A percentile compares a stretch with the other conserved stretches of the same genome.
These are phyloP conservation scores for Boletus rex-veris DNA, from an alignment of 768 basidiomycete species.

Conservation along the genomic window DNA sequence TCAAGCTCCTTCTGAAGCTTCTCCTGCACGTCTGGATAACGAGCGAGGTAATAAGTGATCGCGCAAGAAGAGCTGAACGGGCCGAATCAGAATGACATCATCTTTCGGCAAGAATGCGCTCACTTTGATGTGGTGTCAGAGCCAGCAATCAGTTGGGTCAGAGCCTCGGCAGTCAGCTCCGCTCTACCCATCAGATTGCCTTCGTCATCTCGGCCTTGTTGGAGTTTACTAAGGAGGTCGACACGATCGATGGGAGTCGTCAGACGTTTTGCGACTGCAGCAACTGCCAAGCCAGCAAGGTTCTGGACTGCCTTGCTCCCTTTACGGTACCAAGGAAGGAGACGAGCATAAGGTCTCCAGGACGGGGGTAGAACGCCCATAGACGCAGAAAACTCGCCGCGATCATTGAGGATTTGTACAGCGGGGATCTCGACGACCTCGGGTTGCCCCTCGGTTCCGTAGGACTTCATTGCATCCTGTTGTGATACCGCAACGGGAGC, in stretches of 20 bases:
- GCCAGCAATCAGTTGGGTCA: constrained; percentile 84
- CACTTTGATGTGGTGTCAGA: constrained; percentile 94
- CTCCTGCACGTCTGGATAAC: constrained; percentile 57
- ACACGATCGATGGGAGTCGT: constrained; percentile 65
- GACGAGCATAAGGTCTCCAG: constrained; percentile 62
- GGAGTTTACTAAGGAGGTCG: constrained; percentile 80
- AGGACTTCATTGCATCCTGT: constrained; percentile 51
- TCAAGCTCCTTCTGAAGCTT: constrained; percentile 78
- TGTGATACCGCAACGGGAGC: constrained; percentile 64
- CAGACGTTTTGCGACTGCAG: constrained; percentile 76
- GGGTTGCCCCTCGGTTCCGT: constrained; percentile 43
- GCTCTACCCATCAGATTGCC: constrained; percentile 77
- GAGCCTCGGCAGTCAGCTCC: constrained; percentile 85
- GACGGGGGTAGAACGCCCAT: constrained; percentile 74
- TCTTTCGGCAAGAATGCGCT: constrained; percentile 16
- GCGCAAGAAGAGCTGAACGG: constrained; percentile 76
- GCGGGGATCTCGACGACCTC: constrained; percentile 69
- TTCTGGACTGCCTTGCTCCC: constrained; percentile 65
- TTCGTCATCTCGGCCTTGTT: constrained; percentile 68
- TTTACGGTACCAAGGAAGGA: constrained; percentile 72
- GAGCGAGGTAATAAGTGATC: constrained; percentile 80
- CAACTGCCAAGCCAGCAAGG: constrained; percentile 75
- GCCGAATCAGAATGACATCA: neutral
- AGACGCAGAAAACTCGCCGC: constrained; percentile 83
- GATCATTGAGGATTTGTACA: constrained; percentile 80